Evolutionary conservation across 2,329 filamentous ascomycete genomes (phyloP), one percentile per base, ranked within the genome.

Genomic region (Mycosphaerelloides madeirae): DNA sequence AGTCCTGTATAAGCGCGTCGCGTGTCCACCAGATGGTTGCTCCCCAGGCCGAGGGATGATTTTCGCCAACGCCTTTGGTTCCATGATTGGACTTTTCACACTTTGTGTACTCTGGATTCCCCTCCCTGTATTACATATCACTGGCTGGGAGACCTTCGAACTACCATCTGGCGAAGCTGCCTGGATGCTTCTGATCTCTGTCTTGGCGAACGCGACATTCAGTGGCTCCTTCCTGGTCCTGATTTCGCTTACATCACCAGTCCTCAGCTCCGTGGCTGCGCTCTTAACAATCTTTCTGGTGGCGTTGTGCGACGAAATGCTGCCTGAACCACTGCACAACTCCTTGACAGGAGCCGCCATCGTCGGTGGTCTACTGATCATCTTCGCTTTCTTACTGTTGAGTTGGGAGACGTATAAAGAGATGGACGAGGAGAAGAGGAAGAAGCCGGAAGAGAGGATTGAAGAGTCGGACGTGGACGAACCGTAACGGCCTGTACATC

Each of bases 271-370:
- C 14, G 93, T 98, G 9, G 93, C 93, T 1, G 88, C 91, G 2
- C 78, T 98, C 6, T 75, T 98, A 36, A 98, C 93, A 16, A 98
- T 98, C 55, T 97, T 98, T 74, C 80, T 97, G 49, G 93, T 98
- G 6, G 93, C 91, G 1, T 73, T 97, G 22, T 87, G 87, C 43
- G 93, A 98, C 67, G 94, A 93, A 81, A 64, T 90, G 44, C 74
- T 90, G 33, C 94, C 87, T 0, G 70, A 70, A 3, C 73, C 73
- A 2, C 61, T 75, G n/a, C 87, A 91, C 38, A 76, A 84, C 56
- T 80, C 85, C 0, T 73, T 95, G 15, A 85, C 83, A 40, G 70
- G 75, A 3, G 85, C 89, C 0, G 86, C 91, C 3, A 75, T 97
- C 11, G 60, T 80, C 0, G 93, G 93, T n/a, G 91, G 93, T 0